Evolutionary conservation across 306 rosid genomes (phyloP).

Genomic region (Corylus americana): DNA sequence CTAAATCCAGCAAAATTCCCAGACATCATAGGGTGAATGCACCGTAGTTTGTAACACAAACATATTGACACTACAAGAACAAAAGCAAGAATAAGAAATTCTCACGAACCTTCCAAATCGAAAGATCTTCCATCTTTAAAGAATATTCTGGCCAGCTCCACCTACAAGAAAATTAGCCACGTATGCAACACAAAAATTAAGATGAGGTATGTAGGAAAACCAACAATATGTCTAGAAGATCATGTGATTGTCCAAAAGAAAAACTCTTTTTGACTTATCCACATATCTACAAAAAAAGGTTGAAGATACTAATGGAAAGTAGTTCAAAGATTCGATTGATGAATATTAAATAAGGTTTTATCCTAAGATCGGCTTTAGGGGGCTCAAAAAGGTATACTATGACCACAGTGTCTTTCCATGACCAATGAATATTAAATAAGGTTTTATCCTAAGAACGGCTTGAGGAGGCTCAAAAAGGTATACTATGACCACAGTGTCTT

Average conservation of each 20-base stretch:
- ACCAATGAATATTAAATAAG: neutral
- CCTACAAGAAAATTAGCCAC: conserved; percentile 52
- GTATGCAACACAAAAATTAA: conserved; percentile 12
- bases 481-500: too few species aligned
- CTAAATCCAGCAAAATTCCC: neutral
- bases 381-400: too few species aligned
- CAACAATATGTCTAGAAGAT: neutral
- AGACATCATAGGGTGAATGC: neutral
- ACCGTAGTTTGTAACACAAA: neutral
- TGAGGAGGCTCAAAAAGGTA: neutral
- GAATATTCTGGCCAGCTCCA: conserved; percentile 71
- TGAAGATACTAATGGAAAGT: neutral
- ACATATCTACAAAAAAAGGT: too few species aligned
- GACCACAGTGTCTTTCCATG: too few species aligned
- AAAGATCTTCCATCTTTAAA: conserved; percentile 81
- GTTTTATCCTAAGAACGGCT: neutral
- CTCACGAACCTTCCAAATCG: conserved; percentile 76
- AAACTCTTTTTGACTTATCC: too few species aligned
- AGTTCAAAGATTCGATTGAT: neutral
- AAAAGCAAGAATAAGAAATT: conserved; percentile 22
- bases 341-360: neutral
- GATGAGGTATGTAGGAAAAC: neutral
- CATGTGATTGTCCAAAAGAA: neutral
- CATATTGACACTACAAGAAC: conserved; percentile 13
- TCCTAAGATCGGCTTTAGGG: neutral